Evolutionary conservation across 1,284 basidiomycete genomes (phyloP), one percentile per base, ranked within the genome.

Genomic region (Papiliotrema laurentii): DNA sequence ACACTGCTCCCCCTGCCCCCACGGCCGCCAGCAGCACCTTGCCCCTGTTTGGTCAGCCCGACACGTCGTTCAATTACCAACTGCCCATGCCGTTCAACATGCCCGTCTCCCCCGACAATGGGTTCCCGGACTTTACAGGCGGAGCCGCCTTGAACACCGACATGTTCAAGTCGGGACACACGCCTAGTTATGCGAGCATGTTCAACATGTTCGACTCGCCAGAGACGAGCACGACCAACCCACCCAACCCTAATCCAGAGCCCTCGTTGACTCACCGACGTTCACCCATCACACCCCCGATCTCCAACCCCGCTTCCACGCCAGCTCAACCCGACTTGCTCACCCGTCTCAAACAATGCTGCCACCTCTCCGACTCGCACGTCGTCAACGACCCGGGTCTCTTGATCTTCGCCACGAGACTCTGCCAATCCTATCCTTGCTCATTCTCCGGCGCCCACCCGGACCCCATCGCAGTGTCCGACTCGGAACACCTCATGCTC

Each of bases 341-440:
- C 21, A 68, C 69, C 4, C 65, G 72, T 9, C 55, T 74, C 22
- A 68, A 71, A 50, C 55, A 59, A 38, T 74, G 72, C 54, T 74
- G 72, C 51, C 71, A 72, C 54, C 52, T 74, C 13, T 66, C 66
- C 34, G 72, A 74, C 50, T 65, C 65, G 26, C 71, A 72, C 58
- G 72, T 74, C 35, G 67, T 72, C 44, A 71, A 71, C 54, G 72
- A 74, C 45, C 71, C 72, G 0, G 71, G 72, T 2, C 56, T 72
- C 11, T 54, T 74, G 41, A 67, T 73, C 45, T 74, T 72, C 42
- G 72, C 71, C 10, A 72, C 70, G n/a, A 53, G 70, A 5, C 59
- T 74, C 18, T 73, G 71, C 45, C 67, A 72, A 41, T 65, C 66
- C 13, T 69, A 70, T 25, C 64, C 70, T 1, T 74, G 72, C 43